Conservation (phyloP, 164 flowering plant genomes). For the Berberis thunbergii region DNA sequence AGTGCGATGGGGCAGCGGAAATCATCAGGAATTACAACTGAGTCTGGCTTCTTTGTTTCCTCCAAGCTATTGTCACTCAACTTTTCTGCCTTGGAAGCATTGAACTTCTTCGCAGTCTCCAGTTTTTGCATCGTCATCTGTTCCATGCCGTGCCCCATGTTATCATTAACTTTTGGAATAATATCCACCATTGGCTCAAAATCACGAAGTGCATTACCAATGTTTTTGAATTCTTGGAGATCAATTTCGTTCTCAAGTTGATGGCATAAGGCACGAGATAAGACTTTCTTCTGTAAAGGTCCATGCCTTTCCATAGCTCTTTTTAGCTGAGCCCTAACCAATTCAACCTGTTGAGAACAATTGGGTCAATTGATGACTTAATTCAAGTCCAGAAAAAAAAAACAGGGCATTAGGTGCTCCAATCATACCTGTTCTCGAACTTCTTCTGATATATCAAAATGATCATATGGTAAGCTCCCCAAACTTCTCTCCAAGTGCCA, state of each 20-base stretch:
- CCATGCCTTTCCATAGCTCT: constrained; percentile 70
- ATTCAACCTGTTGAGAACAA: constrained; percentile 47
- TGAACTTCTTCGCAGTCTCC: constrained; percentile 19
- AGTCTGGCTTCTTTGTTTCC: constrained; percentile 43
- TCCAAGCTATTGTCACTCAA: constrained; percentile 19
- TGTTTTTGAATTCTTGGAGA: constrained; percentile 13
- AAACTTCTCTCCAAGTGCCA: constrained; percentile 73
- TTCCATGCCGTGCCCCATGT: constrained; percentile 2
- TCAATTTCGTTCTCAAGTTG: constrained; percentile 31
- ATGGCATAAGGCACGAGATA: constrained; percentile 21
- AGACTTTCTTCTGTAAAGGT: constrained; percentile 31
- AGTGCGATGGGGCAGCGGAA: constrained; percentile 86
- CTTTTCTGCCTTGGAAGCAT: constrained; percentile 14
- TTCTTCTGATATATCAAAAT: constrained; percentile 75
- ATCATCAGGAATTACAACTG: constrained; percentile 60
- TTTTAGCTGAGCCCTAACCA: constrained; percentile 71
- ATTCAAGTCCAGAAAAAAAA: background rate
- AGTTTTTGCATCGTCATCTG: constrained; percentile 9
- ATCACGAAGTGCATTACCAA: constrained; percentile 23
- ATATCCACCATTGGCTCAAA: constrained; percentile 14
- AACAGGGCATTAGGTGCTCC: background rate
- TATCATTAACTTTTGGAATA: constrained; percentile 16
- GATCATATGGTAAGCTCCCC: constrained; percentile 48
- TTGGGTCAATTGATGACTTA: background rate
- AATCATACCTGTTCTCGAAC: constrained; percentile 77